Evolutionary conservation across 2,329 filamentous ascomycete species (phyloP).

Genomic region (Grosmannia serpens): DNA sequence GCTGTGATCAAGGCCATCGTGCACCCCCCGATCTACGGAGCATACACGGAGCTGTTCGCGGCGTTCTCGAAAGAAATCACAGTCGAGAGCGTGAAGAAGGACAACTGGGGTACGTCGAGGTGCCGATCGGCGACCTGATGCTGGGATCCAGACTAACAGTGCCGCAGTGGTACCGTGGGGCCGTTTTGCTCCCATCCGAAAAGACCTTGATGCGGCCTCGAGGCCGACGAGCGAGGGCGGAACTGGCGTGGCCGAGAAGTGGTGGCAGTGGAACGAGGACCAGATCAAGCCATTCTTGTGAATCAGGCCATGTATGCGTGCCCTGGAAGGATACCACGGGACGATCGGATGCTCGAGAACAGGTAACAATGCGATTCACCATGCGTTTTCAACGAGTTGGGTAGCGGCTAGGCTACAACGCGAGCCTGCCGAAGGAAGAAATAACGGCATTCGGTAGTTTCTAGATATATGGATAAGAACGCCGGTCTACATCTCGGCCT

Average conservation of each 20-base stretch:
- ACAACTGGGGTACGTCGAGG: background rate
- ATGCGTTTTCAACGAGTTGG: too few species aligned
- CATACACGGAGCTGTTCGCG: conserved; percentile 36
- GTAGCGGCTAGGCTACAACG: too few species aligned
- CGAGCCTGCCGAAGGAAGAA: too few species aligned
- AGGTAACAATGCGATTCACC: too few species aligned
- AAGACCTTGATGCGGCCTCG: background rate
- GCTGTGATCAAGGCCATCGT: conserved; percentile 14
- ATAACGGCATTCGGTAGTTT: too few species aligned
- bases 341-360: too few species aligned
- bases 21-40: conserved; percentile 24
- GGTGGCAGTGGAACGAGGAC: conserved; percentile 8
- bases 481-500: background rate
- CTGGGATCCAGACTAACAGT: background rate
- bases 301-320: background rate
- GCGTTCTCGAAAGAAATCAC: conserved; percentile 32
- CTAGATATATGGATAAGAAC: too few species aligned
- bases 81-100: conserved; percentile 15
- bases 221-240: conserved; percentile 6
- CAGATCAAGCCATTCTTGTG: conserved; percentile 6
- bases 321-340: too few species aligned
- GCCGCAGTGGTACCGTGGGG: conserved; percentile 7
- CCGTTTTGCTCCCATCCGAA: background rate
- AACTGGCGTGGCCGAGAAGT: conserved; percentile 2
- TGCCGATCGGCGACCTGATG: too few species aligned